Conservation (phyloP, 768 basidiomycete genomes). For the Leccinellum albellum region DNA sequence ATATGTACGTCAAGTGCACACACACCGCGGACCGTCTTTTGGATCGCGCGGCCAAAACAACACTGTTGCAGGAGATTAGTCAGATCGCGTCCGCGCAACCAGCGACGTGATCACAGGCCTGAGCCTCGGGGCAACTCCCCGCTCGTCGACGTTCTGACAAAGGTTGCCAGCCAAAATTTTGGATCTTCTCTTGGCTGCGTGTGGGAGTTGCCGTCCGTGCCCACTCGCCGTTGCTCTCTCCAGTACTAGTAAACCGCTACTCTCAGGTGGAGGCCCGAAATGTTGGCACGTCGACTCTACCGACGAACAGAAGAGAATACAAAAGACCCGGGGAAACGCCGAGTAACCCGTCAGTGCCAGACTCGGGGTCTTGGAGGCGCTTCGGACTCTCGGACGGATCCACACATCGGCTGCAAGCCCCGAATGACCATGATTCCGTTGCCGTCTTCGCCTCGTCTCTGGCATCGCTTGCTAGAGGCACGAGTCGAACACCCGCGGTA, state of each 20-base stretch:
- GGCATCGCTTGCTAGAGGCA: too few species aligned
- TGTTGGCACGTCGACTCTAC: neutral
- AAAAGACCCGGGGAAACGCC: neutral
- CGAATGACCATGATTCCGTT: neutral
- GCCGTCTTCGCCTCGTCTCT: neutral
- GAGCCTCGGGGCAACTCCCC: neutral
- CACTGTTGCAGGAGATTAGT: neutral
- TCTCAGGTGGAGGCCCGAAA: neutral
- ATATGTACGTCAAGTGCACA: too few species aligned
- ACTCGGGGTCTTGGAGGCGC: neutral
- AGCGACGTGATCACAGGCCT: too few species aligned
- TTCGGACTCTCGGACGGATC: conserved; percentile 4
- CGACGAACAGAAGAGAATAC: neutral
- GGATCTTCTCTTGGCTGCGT: neutral
- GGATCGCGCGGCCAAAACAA: neutral
- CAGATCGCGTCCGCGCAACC: neutral
- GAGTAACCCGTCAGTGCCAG: neutral
- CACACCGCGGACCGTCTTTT: neutral
- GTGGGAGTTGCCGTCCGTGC: too few species aligned
- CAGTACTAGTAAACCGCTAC: neutral
- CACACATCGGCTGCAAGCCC: neutral
- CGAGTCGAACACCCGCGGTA: neutral
- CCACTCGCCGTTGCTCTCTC: neutral
- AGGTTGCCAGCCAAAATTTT: neutral
- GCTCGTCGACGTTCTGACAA: neutral